Evolutionary conservation across 345 rosid species (phyloP), one percentile per base, ranked within the genome.

Genomic region (Salix udensis): DNA sequence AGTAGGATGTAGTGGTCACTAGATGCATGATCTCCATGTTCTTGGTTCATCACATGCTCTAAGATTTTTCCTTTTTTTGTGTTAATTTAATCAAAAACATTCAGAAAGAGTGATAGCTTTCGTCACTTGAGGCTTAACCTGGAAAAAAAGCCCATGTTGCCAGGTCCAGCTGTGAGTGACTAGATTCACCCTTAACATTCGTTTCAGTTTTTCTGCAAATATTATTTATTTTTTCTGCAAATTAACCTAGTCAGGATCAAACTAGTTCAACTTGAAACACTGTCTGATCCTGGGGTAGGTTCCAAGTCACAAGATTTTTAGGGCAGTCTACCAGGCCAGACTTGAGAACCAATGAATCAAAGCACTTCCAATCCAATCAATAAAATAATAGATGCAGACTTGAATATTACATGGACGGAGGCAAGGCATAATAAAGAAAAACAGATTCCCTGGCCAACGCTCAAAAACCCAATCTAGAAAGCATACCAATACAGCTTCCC

Each of bases 391-490:
- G 30, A 37, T 14, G 19, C 77, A 67, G 73, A 39, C 75, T 71
- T 71, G 48, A 16, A 65, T 16, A 52, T 67, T 58, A 75, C 65
- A 53, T 16, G 71, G 21, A 65, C 31, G 44, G 58, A 73, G 68
- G 81, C 26, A 31, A 78, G 77, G 68, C 68, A 40, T 15, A 28
- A 65, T 30, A 6, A 52, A 13, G 53, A 70, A 65, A 71, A 58
- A 52, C 71, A 71, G 55, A 58, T 4, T 30, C 79, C 82, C 69
- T 66, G 24, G 71, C 72, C 79, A 55, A 39, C 30, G 55, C 46
- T 50, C 55, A 65, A 19, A 52, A 24, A 53, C 76, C 76, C 55
- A 48, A 64, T 6, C 69, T 46, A 61, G 7, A 4, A 44, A 68
- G 23, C 48, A 34, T 34, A 8, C 74, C 42, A 37, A 58, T 19